Base-by-base conservation (phyloP, 257 asterid genomes). In the Nicotiana sylvestris region DNA sequence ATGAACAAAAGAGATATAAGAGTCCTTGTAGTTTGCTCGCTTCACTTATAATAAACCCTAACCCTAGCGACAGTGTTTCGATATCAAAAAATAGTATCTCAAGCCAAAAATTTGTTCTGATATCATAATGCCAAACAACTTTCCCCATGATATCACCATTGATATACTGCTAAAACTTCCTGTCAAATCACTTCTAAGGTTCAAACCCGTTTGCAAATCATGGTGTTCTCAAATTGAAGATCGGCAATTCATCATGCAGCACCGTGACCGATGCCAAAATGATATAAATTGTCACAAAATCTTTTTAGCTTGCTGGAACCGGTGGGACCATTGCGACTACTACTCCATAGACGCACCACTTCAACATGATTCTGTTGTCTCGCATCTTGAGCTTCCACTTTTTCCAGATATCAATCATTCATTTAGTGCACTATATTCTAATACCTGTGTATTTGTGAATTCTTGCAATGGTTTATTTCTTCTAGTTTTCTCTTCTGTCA, bases 81-180 rank as follows among this genome's bases (percentile, higher is more conserved):
- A 43, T 9, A 8, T 1, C 11, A 43, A 43, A 43, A 39, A 39
- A 39, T n/a, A 53, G 21, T 21, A 21, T 21, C 21, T 21, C 21
- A 21, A 55, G 17, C 60, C 18, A 4, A 15, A 53, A 55, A 55
- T 55, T 12, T 55, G 16, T 55, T 15, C 49, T 7, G 10, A 39
- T 39, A 39, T 7, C 10, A 39, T 6, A 39, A 39, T 5, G 62
- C 62, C 62, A 12, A 32, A 51, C n/a, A 6, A 68, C 30, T 78
- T 56, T 4, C 81, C 30, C 4, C 21, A 3, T 8, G 84, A 70
- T 13, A 56, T 68, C 43, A 17, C 61, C 18, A 21, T 33, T n/a
- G 10, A 25, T 27, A 58, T 72, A 30, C 84, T 82, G 25, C 60
- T 55, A 60, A 70, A 25, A 37, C 53, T 81, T 53, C 67, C 69